A percentile compares a stretch with the other conserved stretches of the same genome.
Conservation (phyloP, 257 asterid species). For the Solanum lycopersicoides region DNA sequence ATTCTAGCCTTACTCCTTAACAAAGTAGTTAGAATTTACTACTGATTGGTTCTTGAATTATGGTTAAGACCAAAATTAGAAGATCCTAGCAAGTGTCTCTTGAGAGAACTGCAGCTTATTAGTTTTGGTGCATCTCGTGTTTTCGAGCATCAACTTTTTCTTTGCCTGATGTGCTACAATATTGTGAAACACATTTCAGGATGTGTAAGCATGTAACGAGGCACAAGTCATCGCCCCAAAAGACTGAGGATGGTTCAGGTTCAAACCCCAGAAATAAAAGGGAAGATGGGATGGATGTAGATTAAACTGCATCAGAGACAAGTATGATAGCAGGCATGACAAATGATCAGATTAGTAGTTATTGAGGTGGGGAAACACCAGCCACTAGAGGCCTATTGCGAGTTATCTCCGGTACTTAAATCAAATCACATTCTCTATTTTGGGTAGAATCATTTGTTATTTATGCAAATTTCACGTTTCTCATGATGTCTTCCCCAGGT, state of each 20-base stretch:
- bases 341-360: not conserved
- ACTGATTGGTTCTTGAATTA: not conserved
- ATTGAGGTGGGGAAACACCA: not conserved
- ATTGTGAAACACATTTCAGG: conserved; percentile 39
- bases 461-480: not conserved
- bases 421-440: not conserved
- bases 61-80: not conserved
- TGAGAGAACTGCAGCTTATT: not conserved
- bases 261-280: conserved; percentile 24
- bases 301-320: conserved; percentile 14
- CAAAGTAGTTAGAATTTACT: not conserved
- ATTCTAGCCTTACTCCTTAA: not conserved
- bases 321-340: not conserved
- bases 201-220: conserved; percentile 42
- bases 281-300: conserved; percentile 50
- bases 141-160: not conserved
- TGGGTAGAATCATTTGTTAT: not conserved
- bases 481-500: not conserved
- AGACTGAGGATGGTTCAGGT: conserved; percentile 23
- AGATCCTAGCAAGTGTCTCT: not conserved
- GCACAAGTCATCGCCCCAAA: conserved; percentile 27
- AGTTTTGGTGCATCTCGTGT: not conserved
- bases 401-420: not conserved
- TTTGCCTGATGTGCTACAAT: not conserved
- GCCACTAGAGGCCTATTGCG: not conserved